Evolutionary conservation across 495 filamentous ascomycete genomes (phyloP).

Genomic region (Cetradonia linearis): DNA sequence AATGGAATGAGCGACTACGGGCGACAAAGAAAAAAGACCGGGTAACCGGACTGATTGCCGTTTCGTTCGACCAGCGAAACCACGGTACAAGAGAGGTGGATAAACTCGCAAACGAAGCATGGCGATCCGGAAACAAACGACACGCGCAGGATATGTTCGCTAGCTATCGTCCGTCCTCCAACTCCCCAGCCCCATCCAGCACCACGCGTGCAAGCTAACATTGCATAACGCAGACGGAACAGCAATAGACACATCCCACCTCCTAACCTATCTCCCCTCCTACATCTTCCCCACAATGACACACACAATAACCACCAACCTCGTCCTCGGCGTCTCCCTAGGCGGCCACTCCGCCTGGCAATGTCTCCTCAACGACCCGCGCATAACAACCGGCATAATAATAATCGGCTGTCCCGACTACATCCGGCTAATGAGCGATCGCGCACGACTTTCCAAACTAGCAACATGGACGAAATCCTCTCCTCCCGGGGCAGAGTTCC

Average conservation of each 20-base stretch:
- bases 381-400: constrained; percentile 62
- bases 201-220: background rate
- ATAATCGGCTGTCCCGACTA: constrained; percentile 90
- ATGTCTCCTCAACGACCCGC: constrained; percentile 62
- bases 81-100: constrained; percentile 64
- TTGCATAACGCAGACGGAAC: constrained; percentile 51
- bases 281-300: constrained; percentile 55
- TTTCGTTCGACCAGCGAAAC: constrained; percentile 83
- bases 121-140: constrained; percentile 66
- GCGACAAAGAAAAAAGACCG: constrained; percentile 21
- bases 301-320: constrained; percentile 51
- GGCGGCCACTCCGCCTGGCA: constrained; percentile 89
- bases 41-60: constrained; percentile 54
- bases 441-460: constrained; percentile 63
- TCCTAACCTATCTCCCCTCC: constrained; percentile 64
- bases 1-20: constrained; percentile 43
- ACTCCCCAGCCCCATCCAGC: background rate
- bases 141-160: constrained; percentile 88
- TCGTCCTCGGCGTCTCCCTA: constrained; percentile 72
- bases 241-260: constrained; percentile 56
- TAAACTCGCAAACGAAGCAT: constrained; percentile 54
- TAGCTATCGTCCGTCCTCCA: constrained; percentile 38
- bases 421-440: constrained; percentile 63
- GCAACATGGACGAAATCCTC: constrained; percentile 45
- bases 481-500: constrained; percentile 51